phyloP scores from a whole-genome alignment of 345 rosid genomes.

The Microcos paniculata region DNA sequence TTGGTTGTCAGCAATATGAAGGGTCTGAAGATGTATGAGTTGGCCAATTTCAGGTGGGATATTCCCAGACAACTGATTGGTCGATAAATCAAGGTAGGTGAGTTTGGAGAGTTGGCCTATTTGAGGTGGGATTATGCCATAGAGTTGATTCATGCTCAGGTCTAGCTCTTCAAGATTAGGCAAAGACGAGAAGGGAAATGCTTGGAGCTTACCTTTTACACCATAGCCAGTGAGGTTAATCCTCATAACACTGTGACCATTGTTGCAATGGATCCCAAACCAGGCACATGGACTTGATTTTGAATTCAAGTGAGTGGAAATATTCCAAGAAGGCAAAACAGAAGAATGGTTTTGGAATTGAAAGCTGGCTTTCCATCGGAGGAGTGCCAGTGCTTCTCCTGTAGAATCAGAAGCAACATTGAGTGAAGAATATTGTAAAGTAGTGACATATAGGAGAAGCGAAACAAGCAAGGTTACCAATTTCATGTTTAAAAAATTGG shows the following conservation, averaged over 20 bases:
- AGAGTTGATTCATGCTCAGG: constrained; percentile 14
- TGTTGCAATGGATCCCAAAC: constrained; percentile 10
- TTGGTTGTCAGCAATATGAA: constrained; percentile 2
- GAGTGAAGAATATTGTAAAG: too few relatives aligned
- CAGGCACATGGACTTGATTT: constrained; percentile 1
- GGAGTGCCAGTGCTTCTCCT: constrained; percentile 19
- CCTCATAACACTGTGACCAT: not conserved
- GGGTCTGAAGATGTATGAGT: constrained; percentile 9
- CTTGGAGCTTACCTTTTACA: constrained; percentile 21
- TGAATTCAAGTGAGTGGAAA: not conserved
- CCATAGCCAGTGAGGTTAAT: not conserved
- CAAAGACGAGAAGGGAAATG: constrained; percentile 22
- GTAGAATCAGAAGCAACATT: not conserved
- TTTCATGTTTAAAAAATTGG: too few relatives aligned
- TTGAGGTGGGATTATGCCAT: constrained; percentile 21
- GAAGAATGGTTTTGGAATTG: constrained; percentile 9
- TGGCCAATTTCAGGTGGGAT: constrained; percentile 27
- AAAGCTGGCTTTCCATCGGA: constrained; percentile 26
- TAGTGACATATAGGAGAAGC: too few relatives aligned
- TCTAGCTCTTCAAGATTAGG: constrained; percentile 17
- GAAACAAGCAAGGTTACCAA: too few relatives aligned
- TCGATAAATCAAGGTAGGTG: constrained; percentile 22
- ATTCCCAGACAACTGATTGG: not conserved
- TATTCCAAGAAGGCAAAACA: constrained; percentile 13
- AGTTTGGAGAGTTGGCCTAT: constrained; percentile 23